Conservation (phyloP, 2,329 filamentous ascomycete species). For the Fusarium piperis region DNA sequence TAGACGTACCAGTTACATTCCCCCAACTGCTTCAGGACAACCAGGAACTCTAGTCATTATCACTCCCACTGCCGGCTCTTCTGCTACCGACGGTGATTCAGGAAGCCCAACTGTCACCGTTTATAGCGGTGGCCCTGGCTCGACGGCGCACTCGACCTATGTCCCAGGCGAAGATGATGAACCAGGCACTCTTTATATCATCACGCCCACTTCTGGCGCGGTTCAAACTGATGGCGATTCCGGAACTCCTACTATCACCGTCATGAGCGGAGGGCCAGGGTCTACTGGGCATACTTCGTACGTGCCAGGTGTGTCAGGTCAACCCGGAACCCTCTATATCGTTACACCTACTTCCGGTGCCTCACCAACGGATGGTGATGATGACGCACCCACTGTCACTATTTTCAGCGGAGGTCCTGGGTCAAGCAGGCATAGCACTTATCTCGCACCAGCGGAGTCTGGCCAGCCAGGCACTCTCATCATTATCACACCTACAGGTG, state of each 20-base stretch:
- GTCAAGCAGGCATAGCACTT: background rate
- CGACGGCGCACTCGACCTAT: background rate
- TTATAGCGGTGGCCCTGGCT: background rate
- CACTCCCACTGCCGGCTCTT: background rate
- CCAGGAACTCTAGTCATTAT: slow-evolving; percentile 9
- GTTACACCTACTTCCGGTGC: background rate
- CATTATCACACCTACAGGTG: background rate
- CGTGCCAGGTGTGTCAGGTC: background rate
- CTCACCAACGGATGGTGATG: background rate
- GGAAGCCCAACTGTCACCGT: slow-evolving; percentile 1
- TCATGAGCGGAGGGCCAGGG: slow-evolving; percentile 9
- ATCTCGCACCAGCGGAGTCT: slow-evolving; percentile 1
- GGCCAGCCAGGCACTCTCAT: slow-evolving; percentile 8
- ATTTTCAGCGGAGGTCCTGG: background rate
- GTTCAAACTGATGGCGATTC: background rate
- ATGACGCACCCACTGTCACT: background rate
- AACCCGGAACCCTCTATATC: slow-evolving; percentile 1
- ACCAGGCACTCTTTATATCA: background rate
- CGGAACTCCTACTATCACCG: background rate
- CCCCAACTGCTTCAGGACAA: slow-evolving; percentile 1
- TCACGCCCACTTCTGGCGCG: background rate
- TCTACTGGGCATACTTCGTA: slow-evolving; percentile 1
- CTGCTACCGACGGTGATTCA: background rate
- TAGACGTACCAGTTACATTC: background rate
- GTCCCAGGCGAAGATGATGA: background rate